Evolutionary conservation across 75 land plant species (phyloP).

Genomic region (Adiantum capillusveneris): DNA sequence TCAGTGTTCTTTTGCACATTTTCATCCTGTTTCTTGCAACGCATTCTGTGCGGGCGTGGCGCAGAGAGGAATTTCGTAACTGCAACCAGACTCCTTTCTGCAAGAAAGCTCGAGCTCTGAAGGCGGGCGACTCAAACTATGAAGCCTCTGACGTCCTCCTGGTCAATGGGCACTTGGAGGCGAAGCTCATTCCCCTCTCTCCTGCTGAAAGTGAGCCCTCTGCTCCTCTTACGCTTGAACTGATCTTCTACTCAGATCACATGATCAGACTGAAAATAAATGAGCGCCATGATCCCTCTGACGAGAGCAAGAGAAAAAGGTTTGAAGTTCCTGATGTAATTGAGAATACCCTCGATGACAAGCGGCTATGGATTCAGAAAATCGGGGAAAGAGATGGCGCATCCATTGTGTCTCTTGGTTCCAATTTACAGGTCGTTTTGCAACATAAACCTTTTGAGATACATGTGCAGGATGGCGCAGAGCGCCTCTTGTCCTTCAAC

Average conservation of each 20-base stretch:
- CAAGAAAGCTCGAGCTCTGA: constrained; percentile 64
- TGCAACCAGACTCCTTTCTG: constrained; percentile 96
- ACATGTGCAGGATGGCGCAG: constrained; percentile 27
- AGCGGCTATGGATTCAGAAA: constrained; percentile 54
- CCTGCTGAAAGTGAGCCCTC: constrained; percentile 1
- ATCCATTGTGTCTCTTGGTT: constrained; percentile 45
- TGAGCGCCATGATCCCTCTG: constrained; percentile 35
- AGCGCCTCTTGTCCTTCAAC: constrained; percentile 61
- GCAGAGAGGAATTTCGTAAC: constrained; percentile 85
- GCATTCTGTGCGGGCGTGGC: constrained; percentile 42
- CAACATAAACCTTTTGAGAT: constrained; percentile 80
- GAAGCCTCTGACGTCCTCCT: constrained; percentile 42
- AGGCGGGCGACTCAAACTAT: constrained; percentile 30
- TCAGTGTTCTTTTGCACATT: not conserved
- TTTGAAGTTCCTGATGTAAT: constrained; percentile 86
- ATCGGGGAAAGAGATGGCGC: constrained; percentile 16
- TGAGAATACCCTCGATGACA: constrained; percentile 37
- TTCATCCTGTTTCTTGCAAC: not conserved
- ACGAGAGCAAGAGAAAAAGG: constrained; percentile 34
- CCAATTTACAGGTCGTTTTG: constrained; percentile 60
- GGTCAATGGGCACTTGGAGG: constrained; percentile 57
- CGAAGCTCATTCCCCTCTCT: constrained; percentile 34
- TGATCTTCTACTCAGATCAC: constrained; percentile 62
- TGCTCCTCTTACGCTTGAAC: constrained; percentile 40
- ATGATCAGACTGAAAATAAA: constrained; percentile 68